phyloP scores from a whole-genome alignment of 805 yeast genomes.

The Ogataea pini region DNA sequence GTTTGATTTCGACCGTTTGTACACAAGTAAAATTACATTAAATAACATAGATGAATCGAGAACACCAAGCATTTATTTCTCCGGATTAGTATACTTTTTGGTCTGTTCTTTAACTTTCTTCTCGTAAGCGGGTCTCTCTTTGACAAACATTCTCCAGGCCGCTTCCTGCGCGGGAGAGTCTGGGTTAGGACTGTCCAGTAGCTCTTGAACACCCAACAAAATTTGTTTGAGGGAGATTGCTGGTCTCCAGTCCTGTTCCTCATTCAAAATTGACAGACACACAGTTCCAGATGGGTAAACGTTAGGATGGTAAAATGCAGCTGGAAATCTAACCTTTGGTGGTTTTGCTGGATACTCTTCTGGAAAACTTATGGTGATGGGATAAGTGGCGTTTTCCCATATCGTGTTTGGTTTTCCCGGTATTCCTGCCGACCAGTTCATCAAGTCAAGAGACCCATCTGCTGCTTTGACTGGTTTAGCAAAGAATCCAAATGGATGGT shows the following conservation, averaged over 20 bases:
- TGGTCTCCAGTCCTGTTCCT: constrained; percentile 97
- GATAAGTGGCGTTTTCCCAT: constrained; percentile 91
- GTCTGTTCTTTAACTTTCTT: constrained; percentile 82
- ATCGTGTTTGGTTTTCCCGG: constrained; percentile 88
- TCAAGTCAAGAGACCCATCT: constrained; percentile 84
- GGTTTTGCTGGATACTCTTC: constrained; percentile 96
- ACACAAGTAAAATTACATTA: constrained; percentile 5
- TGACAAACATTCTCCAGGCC: constrained; percentile 85
- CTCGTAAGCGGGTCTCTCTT: constrained; percentile 68
- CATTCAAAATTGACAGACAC: constrained; percentile 89
- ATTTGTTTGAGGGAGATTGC: constrained; percentile 90
- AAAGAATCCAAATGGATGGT: constrained; percentile 95
- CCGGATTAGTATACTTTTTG: constrained; percentile 55
- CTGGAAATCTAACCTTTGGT: constrained; percentile 88
- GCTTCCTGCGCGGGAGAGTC: constrained; percentile 97
- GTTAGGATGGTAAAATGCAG: constrained; percentile 93
- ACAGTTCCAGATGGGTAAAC: constrained; percentile 97
- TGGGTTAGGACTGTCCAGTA: constrained; percentile 87
- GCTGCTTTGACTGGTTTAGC: constrained; percentile 83
- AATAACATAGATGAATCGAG: not conserved
- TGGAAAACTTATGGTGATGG: constrained; percentile 79
- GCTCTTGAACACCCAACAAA: constrained; percentile 87
- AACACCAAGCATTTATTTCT: constrained; percentile 11
- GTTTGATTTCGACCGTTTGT: constrained; percentile 3
- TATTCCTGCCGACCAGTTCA: constrained; percentile 91